Evolutionary conservation across 2,329 filamentous ascomycete genomes (phyloP).

Genomic region (Venturia effusa): DNA sequence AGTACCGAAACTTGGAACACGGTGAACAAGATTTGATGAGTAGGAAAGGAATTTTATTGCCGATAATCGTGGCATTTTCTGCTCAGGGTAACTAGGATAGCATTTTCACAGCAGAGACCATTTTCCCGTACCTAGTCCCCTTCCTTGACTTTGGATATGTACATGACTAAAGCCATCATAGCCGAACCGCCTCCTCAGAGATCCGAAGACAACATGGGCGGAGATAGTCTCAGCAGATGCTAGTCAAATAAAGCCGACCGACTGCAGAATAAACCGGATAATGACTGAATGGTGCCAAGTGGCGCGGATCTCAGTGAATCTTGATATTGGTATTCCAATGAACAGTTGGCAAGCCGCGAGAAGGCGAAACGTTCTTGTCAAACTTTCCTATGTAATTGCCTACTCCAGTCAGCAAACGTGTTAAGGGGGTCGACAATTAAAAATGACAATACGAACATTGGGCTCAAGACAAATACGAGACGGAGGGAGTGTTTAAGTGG

Average conservation of each 20-base stretch:
- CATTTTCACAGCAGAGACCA: not conserved
- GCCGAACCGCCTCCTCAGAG: not conserved
- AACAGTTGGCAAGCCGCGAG: not conserved
- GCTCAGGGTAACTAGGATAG: not conserved
- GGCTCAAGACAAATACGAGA: not conserved
- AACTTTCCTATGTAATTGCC: not conserved
- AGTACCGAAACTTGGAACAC: too few relatives aligned
- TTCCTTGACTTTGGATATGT: not conserved
- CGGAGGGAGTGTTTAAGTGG: slow-evolving; percentile 6
- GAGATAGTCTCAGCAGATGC: not conserved
- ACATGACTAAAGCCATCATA: not conserved
- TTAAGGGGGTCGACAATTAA: not conserved
- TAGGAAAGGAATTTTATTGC: not conserved
- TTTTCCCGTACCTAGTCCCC: not conserved
- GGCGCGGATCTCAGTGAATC: slow-evolving; percentile 1
- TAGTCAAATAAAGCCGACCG: not conserved
- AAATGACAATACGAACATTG: not conserved
- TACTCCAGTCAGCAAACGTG: not conserved
- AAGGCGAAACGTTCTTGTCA: not conserved
- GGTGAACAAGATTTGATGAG: too few relatives aligned
- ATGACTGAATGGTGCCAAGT: slow-evolving; percentile 11
- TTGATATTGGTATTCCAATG: slow-evolving; percentile 3
- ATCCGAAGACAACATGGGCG: not conserved
- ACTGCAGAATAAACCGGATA: not conserved
- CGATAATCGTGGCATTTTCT: not conserved